Evolutionary conservation across 352 stramenopile genomes (phyloP).

Genomic region (Peronospora destructor): DNA sequence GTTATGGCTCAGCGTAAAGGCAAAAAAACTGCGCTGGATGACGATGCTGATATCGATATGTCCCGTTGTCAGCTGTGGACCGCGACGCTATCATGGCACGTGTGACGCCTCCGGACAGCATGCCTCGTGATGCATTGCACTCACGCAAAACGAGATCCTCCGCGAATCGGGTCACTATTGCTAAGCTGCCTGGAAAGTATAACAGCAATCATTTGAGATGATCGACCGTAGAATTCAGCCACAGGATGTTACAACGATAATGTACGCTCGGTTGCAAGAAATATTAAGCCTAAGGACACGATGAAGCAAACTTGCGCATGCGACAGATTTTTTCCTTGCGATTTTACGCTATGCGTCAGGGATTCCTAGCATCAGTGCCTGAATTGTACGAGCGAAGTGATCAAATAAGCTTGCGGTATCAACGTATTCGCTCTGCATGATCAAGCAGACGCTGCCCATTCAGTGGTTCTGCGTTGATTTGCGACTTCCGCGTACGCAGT

Average conservation of each 20-base stretch:
- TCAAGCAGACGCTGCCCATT: no score
- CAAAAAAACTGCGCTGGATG: constrained; percentile 34
- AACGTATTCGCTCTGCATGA: no score
- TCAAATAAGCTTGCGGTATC: no score
- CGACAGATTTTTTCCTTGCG: constrained; percentile 24
- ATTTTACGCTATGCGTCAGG: no score
- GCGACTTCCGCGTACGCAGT: no score
- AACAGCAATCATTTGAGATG: constrained; percentile 26
- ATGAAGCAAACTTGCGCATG: constrained; percentile 53
- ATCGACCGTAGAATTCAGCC: constrained; percentile 79
- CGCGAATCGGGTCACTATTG: background rate
- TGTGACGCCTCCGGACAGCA: constrained; percentile 60
- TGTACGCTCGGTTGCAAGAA: constrained; percentile 62
- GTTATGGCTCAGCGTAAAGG: constrained; percentile 28
- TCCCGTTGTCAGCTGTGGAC: constrained; percentile 19
- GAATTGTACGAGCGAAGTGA: no score
- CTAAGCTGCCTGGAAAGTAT: background rate
- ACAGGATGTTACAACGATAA: constrained; percentile 85
- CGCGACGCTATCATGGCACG: constrained; percentile 1
- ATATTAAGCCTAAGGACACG: constrained; percentile 68
- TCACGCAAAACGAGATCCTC: no score
- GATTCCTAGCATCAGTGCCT: no score
- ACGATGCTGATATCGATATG: constrained; percentile 67
- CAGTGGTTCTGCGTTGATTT: no score
- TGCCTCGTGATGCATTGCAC: constrained; percentile 12